Conservation (phyloP, 1,139 yeast genomes). For the Candida smagusa region DNA sequence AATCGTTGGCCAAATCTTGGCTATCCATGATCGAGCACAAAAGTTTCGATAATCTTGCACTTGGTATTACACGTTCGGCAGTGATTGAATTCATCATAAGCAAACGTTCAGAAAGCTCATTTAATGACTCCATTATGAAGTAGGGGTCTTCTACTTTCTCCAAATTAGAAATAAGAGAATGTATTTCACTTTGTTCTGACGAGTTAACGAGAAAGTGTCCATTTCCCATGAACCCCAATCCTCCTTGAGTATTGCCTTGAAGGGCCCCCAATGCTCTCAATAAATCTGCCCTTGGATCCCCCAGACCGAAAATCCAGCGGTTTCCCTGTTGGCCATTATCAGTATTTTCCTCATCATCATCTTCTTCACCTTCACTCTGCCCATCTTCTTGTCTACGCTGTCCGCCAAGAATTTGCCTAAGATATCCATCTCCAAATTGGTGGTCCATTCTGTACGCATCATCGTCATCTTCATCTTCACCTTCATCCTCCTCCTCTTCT, state of each 20-base stretch:
- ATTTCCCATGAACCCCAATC: slow-evolving; percentile 24
- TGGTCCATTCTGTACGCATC: slow-evolving; percentile 13
- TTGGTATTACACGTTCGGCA: slow-evolving; percentile 65
- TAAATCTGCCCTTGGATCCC: slow-evolving; percentile 23
- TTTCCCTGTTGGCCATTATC: slow-evolving; percentile 5
- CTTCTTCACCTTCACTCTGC: slow-evolving; percentile 18
- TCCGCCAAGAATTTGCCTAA: slow-evolving; percentile 7
- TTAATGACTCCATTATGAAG: slow-evolving; percentile 53
- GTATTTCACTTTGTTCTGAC: slow-evolving; percentile 26
- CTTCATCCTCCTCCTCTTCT: slow-evolving; percentile 15
- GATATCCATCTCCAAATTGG: slow-evolving; percentile 1
- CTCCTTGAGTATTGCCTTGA: slow-evolving; percentile 26
- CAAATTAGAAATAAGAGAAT: slow-evolving; percentile 40
- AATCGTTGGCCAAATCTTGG: slow-evolving; percentile 57
- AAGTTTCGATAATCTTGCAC: slow-evolving; percentile 51
- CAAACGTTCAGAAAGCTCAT: slow-evolving; percentile 59
- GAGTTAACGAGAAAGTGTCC: slow-evolving; percentile 16
- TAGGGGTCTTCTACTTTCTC: slow-evolving; percentile 46
- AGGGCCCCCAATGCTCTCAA: slow-evolving; percentile 23
- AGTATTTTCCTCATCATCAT: slow-evolving; percentile 15
- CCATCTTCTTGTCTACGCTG: slow-evolving; percentile 16
- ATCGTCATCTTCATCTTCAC: slow-evolving; percentile 15
- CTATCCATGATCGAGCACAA: slow-evolving; percentile 60
- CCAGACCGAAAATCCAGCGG: slow-evolving; percentile 1
- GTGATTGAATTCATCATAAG: slow-evolving; percentile 66